Evolutionary conservation across 495 filamentous ascomycete genomes (phyloP).

Genomic region (Amniculicola lignicola): DNA sequence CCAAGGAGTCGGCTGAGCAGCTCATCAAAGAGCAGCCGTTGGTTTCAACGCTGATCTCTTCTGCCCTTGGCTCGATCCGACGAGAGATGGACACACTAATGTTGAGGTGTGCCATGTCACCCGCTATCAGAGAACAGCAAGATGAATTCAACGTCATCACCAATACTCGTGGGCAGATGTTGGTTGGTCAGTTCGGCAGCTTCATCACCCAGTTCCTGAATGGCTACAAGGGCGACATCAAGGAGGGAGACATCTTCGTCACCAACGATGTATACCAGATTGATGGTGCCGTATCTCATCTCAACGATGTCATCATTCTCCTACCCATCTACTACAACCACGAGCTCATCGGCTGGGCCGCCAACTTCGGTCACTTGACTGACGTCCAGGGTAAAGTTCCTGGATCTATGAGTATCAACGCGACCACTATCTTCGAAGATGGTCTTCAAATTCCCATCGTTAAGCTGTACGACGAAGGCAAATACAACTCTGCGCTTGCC

Average conservation of each 20-base stretch:
- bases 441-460: slow-evolving; percentile 52
- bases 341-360: slow-evolving; percentile 48
- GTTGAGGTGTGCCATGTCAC: slow-evolving; percentile 52
- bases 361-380: slow-evolving; percentile 53
- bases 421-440: slow-evolving; percentile 51
- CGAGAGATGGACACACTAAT: slow-evolving; percentile 53
- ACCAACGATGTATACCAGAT: slow-evolving; percentile 54
- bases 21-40: slow-evolving; percentile 39
- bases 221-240: slow-evolving; percentile 47
- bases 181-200: slow-evolving; percentile 52
- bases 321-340: slow-evolving; percentile 48
- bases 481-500: slow-evolving; percentile 47
- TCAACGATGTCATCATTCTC: slow-evolving; percentile 51
- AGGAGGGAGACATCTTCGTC: slow-evolving; percentile 51
- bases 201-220: slow-evolving; percentile 51
- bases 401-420: slow-evolving; percentile 53
- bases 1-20: slow-evolving; percentile 36
- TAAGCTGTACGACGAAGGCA: slow-evolving; percentile 47
- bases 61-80: slow-evolving; percentile 48
- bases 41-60: slow-evolving; percentile 42
- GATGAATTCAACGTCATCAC: slow-evolving; percentile 56
- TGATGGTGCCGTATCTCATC: slow-evolving; percentile 49
- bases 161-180: slow-evolving; percentile 48
- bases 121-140: slow-evolving; percentile 52
- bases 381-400: slow-evolving; percentile 53